Evolutionary conservation across 2,329 filamentous ascomycete genomes (phyloP).

Genomic region (Coniella lustricola): DNA sequence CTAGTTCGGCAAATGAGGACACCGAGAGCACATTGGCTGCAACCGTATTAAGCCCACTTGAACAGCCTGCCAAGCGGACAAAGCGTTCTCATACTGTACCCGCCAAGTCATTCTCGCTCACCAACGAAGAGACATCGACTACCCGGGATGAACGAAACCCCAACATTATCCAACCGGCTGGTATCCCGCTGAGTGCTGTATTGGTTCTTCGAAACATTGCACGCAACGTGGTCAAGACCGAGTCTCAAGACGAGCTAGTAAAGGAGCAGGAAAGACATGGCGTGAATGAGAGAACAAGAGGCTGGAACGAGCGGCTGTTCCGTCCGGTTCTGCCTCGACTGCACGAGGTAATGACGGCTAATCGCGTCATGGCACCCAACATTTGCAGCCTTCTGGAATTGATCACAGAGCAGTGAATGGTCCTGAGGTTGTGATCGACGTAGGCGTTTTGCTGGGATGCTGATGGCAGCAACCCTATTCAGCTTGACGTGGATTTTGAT

Average conservation of each 20-base stretch:
- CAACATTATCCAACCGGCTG: conserved; percentile 58
- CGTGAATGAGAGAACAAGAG: conserved; percentile 34
- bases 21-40: conserved; percentile 19
- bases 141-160: conserved; percentile 52
- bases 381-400: conserved; percentile 28
- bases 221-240: conserved; percentile 55
- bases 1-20: neutral
- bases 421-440: neutral
- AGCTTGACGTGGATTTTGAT: neutral
- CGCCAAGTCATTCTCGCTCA: conserved; percentile 47
- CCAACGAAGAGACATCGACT: conserved; percentile 49
- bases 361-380: conserved; percentile 45
- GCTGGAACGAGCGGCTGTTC: conserved; percentile 64
- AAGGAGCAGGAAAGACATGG: conserved; percentile 40
- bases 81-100: conserved; percentile 44
- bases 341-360: conserved; percentile 65
- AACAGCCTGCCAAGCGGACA: conserved; percentile 25
- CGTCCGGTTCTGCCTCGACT: conserved; percentile 56
- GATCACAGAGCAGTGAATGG: conserved; percentile 18
- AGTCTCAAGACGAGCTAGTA: conserved; percentile 47
- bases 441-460: neutral
- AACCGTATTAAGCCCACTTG: conserved; percentile 5
- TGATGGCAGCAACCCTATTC: too few species aligned
- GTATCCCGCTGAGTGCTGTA: conserved; percentile 70
- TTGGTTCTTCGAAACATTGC: conserved; percentile 75